phyloP scores from a whole-genome alignment of 1,139 yeast species.

The Magnusiomyces tetraspermus region DNA sequence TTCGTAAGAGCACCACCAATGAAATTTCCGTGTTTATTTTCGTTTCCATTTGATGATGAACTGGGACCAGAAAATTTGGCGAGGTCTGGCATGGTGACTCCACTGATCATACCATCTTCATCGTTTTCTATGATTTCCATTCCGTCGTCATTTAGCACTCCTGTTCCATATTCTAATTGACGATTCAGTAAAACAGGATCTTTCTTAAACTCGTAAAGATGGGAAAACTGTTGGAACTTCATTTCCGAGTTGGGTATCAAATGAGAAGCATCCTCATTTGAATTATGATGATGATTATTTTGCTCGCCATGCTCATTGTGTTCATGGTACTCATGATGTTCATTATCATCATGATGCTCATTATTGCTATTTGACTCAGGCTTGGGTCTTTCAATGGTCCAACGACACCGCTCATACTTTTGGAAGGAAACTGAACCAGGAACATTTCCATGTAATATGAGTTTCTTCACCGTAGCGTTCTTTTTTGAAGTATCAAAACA shows the following conservation, averaged over 20 bases:
- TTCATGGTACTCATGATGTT: background rate
- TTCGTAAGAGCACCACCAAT: slow-evolving; percentile 3
- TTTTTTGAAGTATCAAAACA: slow-evolving; percentile 24
- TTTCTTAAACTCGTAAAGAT: slow-evolving; percentile 11
- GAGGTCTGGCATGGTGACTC: background rate
- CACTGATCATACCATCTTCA: slow-evolving; percentile 2
- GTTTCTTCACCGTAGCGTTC: slow-evolving; percentile 24
- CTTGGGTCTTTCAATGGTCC: slow-evolving; percentile 17
- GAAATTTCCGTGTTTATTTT: background rate
- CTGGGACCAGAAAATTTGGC: background rate
- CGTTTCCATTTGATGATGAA: too few relatives aligned
- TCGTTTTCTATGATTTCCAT: slow-evolving; percentile 24
- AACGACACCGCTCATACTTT: slow-evolving; percentile 27
- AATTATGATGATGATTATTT: background rate
- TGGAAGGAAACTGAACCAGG: slow-evolving; percentile 28
- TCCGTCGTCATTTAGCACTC: background rate
- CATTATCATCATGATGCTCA: background rate
- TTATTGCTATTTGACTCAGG: background rate
- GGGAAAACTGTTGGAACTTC: slow-evolving; percentile 14
- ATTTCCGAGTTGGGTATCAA: slow-evolving; percentile 16
- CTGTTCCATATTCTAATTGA: slow-evolving; percentile 12
- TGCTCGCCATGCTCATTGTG: background rate
- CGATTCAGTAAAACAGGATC: slow-evolving; percentile 25
- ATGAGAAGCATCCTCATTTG: slow-evolving; percentile 2
- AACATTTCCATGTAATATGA: slow-evolving; percentile 28